Base-by-base conservation (phyloP, 139 green algal genomes). In the Mychonastes homosphaera region DNA sequence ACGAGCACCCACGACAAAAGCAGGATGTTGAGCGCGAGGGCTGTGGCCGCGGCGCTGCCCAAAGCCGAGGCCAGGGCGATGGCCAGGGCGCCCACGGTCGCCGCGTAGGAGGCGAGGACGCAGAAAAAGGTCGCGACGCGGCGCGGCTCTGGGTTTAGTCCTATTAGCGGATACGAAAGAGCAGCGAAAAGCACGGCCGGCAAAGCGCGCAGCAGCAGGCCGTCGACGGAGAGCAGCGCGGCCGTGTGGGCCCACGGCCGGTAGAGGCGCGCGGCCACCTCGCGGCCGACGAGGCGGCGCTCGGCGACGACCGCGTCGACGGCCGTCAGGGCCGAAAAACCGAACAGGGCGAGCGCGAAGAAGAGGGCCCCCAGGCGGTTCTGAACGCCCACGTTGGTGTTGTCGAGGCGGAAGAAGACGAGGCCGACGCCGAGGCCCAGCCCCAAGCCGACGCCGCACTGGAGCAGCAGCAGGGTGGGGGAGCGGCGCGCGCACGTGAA, bases 351-450 rank as follows among this genome's bases (percentile, higher is more conserved):
- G 19, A 89, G 73, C 7, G 73, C 60, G 60, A 92, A 90, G 70
- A 92, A 89, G 41, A 89, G 54, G 47, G 53, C 78, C 18, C 84
- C 79, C 64, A 80, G 43, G n/a, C 63, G 73, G 60, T 86, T 82
- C 47, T 87, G 77, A 1, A 87, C 76, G 50, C 65, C 65, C 6
- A 28, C 38, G 13, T 65, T 50, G 18, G 43, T 46, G 3, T 36
- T 13, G 7, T 55, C 28, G 18, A 75, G 63, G 29, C 79, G 18
- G 48, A 62, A 82, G 63, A 87, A 89, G 53, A 86, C 74, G 30
- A 60, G 27, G 26, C 83, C 84, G 53, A 90, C 71, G 18, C 63
- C 32, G 26, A 76, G 19, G 9, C 52, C 62, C 19, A 86, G 32
- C 27, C 33, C 28, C 44, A 79, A 6, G 12, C 59, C 74, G 47